These are phyloP conservation scores for Schoenoplectus triqueter DNA, from an alignment of 202 grass and related monocot genomes.

Conservation along the genomic window DNA sequence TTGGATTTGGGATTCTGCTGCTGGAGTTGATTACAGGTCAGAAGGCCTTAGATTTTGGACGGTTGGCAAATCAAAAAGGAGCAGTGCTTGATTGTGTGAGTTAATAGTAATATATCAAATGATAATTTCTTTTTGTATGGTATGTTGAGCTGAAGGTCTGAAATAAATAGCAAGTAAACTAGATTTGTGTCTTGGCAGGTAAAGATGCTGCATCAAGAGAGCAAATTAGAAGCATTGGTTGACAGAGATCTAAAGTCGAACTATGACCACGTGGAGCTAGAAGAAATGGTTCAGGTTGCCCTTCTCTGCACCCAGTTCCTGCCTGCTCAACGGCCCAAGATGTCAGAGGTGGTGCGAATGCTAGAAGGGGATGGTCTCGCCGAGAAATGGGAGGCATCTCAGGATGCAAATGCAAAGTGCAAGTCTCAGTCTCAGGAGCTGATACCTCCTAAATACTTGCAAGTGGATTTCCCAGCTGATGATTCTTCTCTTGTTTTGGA, in stretches of 20 bases:
- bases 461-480: constrained; percentile 49
- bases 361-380: constrained; percentile 89
- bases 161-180: constrained; percentile 7
- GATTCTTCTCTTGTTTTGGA: constrained; percentile 81
- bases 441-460: constrained; percentile 62
- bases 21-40: constrained; percentile 96
- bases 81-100: constrained; percentile 93
- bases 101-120: constrained; percentile 16
- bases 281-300: constrained; percentile 91
- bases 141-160: not conserved
- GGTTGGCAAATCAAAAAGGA: constrained; percentile 77
- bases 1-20: constrained; percentile 91
- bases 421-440: constrained; percentile 68
- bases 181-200: constrained; percentile 48
- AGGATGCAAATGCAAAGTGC: constrained; percentile 50
- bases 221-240: constrained; percentile 78
- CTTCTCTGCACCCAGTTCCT: constrained; percentile 86
- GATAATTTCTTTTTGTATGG: not conserved
- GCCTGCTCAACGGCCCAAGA: constrained; percentile 79
- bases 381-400: constrained; percentile 93
- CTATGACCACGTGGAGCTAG: constrained; percentile 79
- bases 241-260: constrained; percentile 78
- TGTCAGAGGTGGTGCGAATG: constrained; percentile 96
- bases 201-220: constrained; percentile 91
- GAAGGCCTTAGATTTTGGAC: constrained; percentile 92